Evolutionary conservation across 108 stramenopile species (phyloP).

Genomic region (Discostella pseudostelligera): DNA sequence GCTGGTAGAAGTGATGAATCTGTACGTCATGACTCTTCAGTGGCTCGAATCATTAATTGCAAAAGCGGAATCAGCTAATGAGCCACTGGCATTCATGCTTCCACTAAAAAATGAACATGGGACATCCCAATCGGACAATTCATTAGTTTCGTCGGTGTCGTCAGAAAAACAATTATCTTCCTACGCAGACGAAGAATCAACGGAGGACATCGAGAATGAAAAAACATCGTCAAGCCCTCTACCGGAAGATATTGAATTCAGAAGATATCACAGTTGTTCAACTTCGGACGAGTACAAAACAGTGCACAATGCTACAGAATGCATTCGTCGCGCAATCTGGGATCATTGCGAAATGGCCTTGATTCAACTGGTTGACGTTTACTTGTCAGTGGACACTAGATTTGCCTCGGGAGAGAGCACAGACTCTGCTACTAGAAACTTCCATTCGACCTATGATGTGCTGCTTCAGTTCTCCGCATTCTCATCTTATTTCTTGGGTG

Average conservation of each 20-base stretch:
- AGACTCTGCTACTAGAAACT: slow-evolving; percentile 27
- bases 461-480: slow-evolving; percentile 32
- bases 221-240: slow-evolving; percentile 7
- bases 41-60: slow-evolving; percentile 20
- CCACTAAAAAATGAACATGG: not conserved
- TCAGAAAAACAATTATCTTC: slow-evolving; percentile 31
- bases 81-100: not conserved
- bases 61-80: not conserved
- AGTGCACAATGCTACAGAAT: slow-evolving; percentile 9
- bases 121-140: not conserved
- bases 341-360: slow-evolving; percentile 30
- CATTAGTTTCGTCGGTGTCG: slow-evolving; percentile 32
- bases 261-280: not conserved
- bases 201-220: slow-evolving; percentile 12
- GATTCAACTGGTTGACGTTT: slow-evolving; percentile 28
- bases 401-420: slow-evolving; percentile 17
- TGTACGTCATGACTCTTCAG: slow-evolving; percentile 27
- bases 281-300: slow-evolving; percentile 11
- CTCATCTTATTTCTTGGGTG: slow-evolving; percentile 24
- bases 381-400: slow-evolving; percentile 8
- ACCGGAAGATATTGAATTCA: slow-evolving; percentile 20
- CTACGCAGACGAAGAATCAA: slow-evolving; percentile 9
- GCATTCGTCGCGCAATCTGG: slow-evolving; percentile 33
- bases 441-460: slow-evolving; percentile 30
- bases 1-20: slow-evolving; percentile 23